These are phyloP conservation scores for Chlamydomonas sphaeroides DNA, from an alignment of 139 green algal genomes.

Conservation along the genomic window DNA sequence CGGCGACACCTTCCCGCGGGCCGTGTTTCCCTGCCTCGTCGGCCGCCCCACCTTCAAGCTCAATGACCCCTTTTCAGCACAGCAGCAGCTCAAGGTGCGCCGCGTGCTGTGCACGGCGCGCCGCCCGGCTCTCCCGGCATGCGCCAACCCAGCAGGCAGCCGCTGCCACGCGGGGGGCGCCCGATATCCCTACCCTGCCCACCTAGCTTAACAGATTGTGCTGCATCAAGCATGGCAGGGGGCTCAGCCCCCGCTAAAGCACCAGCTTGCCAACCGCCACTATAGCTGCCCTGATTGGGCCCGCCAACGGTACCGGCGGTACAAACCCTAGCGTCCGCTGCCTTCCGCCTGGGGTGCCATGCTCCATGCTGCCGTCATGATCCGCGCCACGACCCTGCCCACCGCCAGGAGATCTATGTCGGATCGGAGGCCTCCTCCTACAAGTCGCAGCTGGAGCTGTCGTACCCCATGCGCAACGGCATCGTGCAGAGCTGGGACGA, in stretches of 20 bases:
- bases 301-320: too few species aligned
- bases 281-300: neutral
- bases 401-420: slow-evolving; percentile 61
- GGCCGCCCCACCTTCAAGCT: slow-evolving; percentile 39
- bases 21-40: slow-evolving; percentile 74
- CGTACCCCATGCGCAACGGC: slow-evolving; percentile 79
- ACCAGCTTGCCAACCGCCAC: too few species aligned
- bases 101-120: too few species aligned
- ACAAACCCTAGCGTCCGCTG: too few species aligned
- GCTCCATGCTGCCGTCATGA: neutral
- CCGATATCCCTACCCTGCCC: too few species aligned
- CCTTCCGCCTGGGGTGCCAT: too few species aligned
- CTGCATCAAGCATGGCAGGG: too few species aligned
- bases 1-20: slow-evolving; percentile 71
- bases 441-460: slow-evolving; percentile 69
- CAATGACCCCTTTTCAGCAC: slow-evolving; percentile 32
- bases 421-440: slow-evolving; percentile 56
- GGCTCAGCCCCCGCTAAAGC: too few species aligned
- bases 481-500: slow-evolving; percentile 63
- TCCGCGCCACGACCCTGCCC: neutral
- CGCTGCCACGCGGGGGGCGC: too few species aligned
- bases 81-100: slow-evolving; percentile 29
- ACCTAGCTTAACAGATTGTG: too few species aligned
- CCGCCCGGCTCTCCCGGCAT: too few species aligned
- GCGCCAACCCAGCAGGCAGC: too few species aligned